phyloP scores from a whole-genome alignment of 192 early-diverging fungal species.

The Coemansia sp. region DNA sequence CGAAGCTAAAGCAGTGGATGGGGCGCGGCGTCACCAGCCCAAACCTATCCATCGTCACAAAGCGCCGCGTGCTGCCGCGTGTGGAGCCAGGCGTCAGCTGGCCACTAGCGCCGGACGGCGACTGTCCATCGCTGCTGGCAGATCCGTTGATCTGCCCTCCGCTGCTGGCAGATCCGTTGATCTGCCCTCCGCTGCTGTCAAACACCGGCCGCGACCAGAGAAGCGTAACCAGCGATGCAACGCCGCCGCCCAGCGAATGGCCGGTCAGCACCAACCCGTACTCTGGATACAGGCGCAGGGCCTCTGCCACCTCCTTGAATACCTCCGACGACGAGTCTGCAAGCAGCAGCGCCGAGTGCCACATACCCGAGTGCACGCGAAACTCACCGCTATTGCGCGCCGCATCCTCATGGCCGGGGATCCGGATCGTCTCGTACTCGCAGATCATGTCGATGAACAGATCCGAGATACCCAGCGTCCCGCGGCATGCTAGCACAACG shows the following conservation, averaged over 20 bases:
- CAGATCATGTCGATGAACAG: constrained; percentile 86
- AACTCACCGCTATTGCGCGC: constrained; percentile 25
- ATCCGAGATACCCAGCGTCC: constrained; percentile 84
- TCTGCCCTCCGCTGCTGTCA: not conserved
- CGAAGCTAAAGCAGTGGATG: constrained; percentile 85
- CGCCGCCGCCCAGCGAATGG: constrained; percentile 86
- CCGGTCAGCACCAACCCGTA: constrained; percentile 86
- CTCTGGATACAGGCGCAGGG: constrained; percentile 68
- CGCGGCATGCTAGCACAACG: constrained; percentile 82
- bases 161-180: not conserved
- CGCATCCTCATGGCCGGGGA: constrained; percentile 19
- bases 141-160: constrained; percentile 13
- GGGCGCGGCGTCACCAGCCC: constrained; percentile 69
- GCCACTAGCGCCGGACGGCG: constrained; percentile 56
- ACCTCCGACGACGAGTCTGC: constrained; percentile 67
- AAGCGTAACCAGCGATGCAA: constrained; percentile 74
- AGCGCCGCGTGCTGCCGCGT: constrained; percentile 50
- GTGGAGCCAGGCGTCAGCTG: constrained; percentile 28
- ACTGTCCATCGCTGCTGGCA: constrained; percentile 47
- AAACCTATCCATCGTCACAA: constrained; percentile 65
- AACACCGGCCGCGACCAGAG: constrained; percentile 64
- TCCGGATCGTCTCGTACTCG: constrained; percentile 58
- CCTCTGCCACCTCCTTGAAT: constrained; percentile 68
- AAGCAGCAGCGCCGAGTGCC: constrained; percentile 71
- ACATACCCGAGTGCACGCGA: constrained; percentile 84